Conservation (phyloP, 192 early-diverging fungal genomes). For the Coemansia sp. region DNA sequence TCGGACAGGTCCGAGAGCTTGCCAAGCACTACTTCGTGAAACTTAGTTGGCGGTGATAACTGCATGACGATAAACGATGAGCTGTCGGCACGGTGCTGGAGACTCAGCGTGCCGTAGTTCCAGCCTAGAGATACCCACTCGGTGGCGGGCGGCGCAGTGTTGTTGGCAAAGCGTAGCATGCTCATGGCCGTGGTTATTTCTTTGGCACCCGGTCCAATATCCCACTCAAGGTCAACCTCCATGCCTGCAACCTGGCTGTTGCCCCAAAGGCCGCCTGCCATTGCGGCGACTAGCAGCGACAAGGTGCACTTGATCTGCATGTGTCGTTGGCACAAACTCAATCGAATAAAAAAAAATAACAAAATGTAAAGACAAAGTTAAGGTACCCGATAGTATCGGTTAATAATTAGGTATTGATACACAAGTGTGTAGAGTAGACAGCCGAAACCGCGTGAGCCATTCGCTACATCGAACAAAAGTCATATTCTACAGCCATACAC, state of each 20-base stretch:
- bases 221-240: slow-evolving; percentile 46
- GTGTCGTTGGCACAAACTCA: background rate
- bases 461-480: slow-evolving; percentile 5
- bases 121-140: slow-evolving; percentile 50
- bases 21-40: slow-evolving; percentile 29
- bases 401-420: background rate
- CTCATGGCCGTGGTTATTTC: slow-evolving; percentile 36
- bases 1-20: slow-evolving; percentile 17
- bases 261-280: slow-evolving; percentile 1
- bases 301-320: slow-evolving; percentile 8
- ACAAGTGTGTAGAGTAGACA: background rate
- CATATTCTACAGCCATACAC: background rate
- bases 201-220: slow-evolving; percentile 14
- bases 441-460: slow-evolving; percentile 7
- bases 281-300: background rate
- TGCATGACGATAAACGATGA: slow-evolving; percentile 32
- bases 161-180: slow-evolving; percentile 41
- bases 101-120: slow-evolving; percentile 35
- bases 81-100: slow-evolving; percentile 30
- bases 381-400: background rate
- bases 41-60: slow-evolving; percentile 29
- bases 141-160: slow-evolving; percentile 34
- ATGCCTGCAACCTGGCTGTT: background rate
- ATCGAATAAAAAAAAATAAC: background rate
- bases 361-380: background rate